Evolutionary conservation across 176 grass and related monocot genomes (phyloP).

Genomic region (bread wheat (Triticum aestivum)): IWGSC_CS_RefSeq_v2.1 NC_057813.1:652584685-652585184

Average conservation of each 20-base stretch:
- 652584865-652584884: constrained; percentile 24
- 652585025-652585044: not conserved
- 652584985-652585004: not conserved
- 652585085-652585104: too few relatives aligned
- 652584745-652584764: not conserved
- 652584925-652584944: not conserved
- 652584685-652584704: too few relatives aligned
- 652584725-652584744: not conserved
- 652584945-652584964: not conserved
- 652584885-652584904: not conserved
- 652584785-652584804: not conserved
- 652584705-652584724: too few relatives aligned
- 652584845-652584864: not conserved
- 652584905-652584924: not conserved
- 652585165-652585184: too few relatives aligned
- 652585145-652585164: too few relatives aligned
- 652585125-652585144: too few relatives aligned
- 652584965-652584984: constrained; percentile 20
- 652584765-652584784: not conserved
- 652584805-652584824: not conserved
- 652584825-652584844: not conserved
- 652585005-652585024: not conserved
- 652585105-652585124: too few relatives aligned
- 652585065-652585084: not conserved
- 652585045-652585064: not conserved